A percentile compares a stretch with the other conserved stretches of the same genome.
Evolutionary conservation across 108 stramenopile genomes (phyloP).

Genomic region (Stephanodiscus triporus): DNA sequence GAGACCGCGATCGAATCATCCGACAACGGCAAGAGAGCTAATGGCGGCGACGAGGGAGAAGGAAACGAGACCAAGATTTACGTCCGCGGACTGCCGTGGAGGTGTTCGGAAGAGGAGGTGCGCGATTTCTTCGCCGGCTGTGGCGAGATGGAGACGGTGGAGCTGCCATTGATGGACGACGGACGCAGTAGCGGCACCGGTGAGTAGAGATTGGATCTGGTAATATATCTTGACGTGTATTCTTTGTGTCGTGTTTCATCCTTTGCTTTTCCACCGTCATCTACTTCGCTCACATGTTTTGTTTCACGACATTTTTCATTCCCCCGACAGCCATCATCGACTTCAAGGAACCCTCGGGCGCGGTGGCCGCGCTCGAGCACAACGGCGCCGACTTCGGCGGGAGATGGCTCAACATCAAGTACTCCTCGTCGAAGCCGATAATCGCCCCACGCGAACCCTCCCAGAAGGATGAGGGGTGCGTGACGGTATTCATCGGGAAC

Average conservation of each 20-base stretch:
- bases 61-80: conserved; percentile 67
- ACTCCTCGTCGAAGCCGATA: conserved; percentile 70
- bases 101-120: conserved; percentile 87
- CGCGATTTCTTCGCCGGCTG: conserved; percentile 88
- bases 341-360: conserved; percentile 65
- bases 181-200: conserved; percentile 83
- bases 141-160: conserved; percentile 71
- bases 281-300: no score
- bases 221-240: no score
- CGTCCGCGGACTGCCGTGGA: conserved; percentile 95
- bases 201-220: conserved; percentile 2
- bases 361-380: conserved; percentile 79
- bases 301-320: not conserved
- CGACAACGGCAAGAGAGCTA: conserved; percentile 26
- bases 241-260: not conserved
- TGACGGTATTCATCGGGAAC: conserved; percentile 97
- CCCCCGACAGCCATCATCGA: conserved; percentile 73
- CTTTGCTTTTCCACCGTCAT: not conserved
- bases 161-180: conserved; percentile 88
- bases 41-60: conserved; percentile 32
- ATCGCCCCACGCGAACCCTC: conserved; percentile 56
- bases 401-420: conserved; percentile 90
- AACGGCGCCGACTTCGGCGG: conserved; percentile 92
- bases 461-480: conserved; percentile 85
- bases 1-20: conserved; percentile 41